phyloP scores from a whole-genome alignment of 1,284 basidiomycete genomes.

The Puccinia hordei region DNA sequence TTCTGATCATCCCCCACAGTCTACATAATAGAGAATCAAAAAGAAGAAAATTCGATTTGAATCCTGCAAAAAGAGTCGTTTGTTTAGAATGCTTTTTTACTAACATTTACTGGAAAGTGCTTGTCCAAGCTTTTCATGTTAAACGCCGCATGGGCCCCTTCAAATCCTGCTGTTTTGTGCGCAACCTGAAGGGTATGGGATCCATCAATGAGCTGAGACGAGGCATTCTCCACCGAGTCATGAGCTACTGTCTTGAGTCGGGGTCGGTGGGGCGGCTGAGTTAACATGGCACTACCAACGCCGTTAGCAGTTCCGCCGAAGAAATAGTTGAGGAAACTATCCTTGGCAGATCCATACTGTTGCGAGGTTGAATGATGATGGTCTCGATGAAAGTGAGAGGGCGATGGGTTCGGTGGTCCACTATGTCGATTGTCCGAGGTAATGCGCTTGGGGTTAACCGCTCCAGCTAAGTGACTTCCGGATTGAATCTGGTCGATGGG shows the following conservation, averaged over 20 bases:
- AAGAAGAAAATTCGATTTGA: conserved; percentile 16
- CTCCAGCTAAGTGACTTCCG: conserved; percentile 56
- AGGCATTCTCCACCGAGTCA: conserved; percentile 55
- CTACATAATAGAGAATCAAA: conserved; percentile 61
- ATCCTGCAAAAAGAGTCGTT: not conserved
- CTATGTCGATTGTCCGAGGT: conserved; percentile 42
- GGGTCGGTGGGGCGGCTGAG: conserved; percentile 32
- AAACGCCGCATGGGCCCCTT: conserved; percentile 81
- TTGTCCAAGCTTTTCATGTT: conserved; percentile 99
- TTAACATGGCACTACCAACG: conserved; percentile 26
- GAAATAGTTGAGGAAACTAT: conserved; percentile 92
- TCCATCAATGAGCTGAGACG: conserved; percentile 60
- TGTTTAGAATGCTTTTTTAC: conserved; percentile 11
- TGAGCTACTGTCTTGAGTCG: conserved; percentile 51
- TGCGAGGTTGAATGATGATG: conserved; percentile 59
- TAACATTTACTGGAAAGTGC: conserved; percentile 64
- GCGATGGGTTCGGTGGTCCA: conserved; percentile 54
- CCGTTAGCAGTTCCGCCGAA: conserved; percentile 67
- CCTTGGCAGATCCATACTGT: conserved; percentile 64
- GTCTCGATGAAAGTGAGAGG: conserved; percentile 60
- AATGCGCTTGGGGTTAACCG: conserved; percentile 57
- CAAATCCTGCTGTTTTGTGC: conserved; percentile 65
- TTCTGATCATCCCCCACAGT: conserved; percentile 63
- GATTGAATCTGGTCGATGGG: conserved; percentile 27
- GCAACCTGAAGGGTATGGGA: conserved; percentile 61